Evolutionary conservation across 2,329 filamentous ascomycete species (phyloP).

Genomic region (Botrytis fragariae): DNA sequence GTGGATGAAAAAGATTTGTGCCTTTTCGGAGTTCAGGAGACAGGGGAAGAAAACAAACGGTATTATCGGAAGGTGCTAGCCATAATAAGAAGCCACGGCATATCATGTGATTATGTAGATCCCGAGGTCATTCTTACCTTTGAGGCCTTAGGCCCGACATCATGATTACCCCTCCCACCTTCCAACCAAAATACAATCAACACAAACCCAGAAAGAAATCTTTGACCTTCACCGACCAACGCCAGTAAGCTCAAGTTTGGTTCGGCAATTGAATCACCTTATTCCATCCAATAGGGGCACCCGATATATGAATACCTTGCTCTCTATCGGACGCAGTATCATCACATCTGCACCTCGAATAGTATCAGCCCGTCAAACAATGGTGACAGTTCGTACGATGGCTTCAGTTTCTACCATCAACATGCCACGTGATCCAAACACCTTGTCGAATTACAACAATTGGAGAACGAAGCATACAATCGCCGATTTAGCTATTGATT

Average conservation of each 20-base stretch:
- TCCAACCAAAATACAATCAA: neutral
- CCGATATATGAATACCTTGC: conserved; percentile 21
- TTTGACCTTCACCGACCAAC: conserved; percentile 7
- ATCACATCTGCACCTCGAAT: conserved; percentile 26
- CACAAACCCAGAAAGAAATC: conserved; percentile 10
- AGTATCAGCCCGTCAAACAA: conserved; percentile 15
- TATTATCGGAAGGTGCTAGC: neutral
- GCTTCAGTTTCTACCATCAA: conserved; percentile 24
- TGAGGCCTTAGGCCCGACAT: neutral
- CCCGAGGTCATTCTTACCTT: neutral
- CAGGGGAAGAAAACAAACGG: neutral
- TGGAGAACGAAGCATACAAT: conserved; percentile 83
- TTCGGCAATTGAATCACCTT: neutral
- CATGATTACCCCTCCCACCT: conserved; percentile 5
- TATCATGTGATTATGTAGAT: neutral
- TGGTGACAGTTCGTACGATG: conserved; percentile 29
- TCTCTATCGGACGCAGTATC: conserved; percentile 25
- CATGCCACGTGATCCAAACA: conserved; percentile 73
- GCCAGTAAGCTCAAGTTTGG: conserved; percentile 4
- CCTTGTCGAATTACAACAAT: conserved; percentile 84
- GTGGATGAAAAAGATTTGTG: neutral
- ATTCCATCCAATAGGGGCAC: neutral
- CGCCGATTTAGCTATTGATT: conserved; percentile 79
- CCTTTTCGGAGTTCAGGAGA: neutral
- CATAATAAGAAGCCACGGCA: neutral